These are phyloP conservation scores for Waltergamsia citrina DNA, from an alignment of 2,329 filamentous ascomycete species.

Conservation along the genomic window DNA sequence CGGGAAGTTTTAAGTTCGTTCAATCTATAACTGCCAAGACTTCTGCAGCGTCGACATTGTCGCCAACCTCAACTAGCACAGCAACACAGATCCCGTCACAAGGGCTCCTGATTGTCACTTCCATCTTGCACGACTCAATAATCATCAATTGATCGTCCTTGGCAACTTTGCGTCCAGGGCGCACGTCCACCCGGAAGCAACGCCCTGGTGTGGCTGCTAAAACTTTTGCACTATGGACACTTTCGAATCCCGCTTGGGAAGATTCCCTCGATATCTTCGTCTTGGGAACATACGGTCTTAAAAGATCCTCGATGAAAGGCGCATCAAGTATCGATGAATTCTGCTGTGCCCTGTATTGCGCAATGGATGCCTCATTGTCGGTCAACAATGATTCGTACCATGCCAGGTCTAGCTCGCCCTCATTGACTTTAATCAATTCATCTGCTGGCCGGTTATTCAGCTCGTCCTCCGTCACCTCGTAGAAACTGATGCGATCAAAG, in stretches of 20 bases:
- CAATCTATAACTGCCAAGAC: not conserved
- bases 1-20: too few species aligned
- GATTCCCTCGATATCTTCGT: not conserved
- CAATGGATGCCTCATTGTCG: conserved; percentile 15
- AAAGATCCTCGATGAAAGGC: conserved; percentile 18
- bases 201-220: conserved; percentile 21
- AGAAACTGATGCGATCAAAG: conserved; percentile 24
- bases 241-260: not conserved
- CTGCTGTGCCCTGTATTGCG: conserved; percentile 9
- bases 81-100: conserved; percentile 12
- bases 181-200: conserved; percentile 21
- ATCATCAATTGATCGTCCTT: conserved; percentile 15
- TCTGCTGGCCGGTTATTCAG: conserved; percentile 13
- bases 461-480: conserved; percentile 14
- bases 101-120: conserved; percentile 21
- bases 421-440: conserved; percentile 14
- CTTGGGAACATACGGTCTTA: conserved; percentile 12
- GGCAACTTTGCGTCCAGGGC: conserved; percentile 12
- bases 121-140: conserved; percentile 28
- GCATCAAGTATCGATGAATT: conserved; percentile 14
- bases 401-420: conserved; percentile 17
- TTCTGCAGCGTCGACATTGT: not conserved
- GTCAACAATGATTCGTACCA: conserved; percentile 21
- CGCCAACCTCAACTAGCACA: not conserved
- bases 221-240: conserved; percentile 12